Conservation (phyloP, 1,284 basidiomycete genomes). For the Cystobasidiaceae sp. region DNA sequence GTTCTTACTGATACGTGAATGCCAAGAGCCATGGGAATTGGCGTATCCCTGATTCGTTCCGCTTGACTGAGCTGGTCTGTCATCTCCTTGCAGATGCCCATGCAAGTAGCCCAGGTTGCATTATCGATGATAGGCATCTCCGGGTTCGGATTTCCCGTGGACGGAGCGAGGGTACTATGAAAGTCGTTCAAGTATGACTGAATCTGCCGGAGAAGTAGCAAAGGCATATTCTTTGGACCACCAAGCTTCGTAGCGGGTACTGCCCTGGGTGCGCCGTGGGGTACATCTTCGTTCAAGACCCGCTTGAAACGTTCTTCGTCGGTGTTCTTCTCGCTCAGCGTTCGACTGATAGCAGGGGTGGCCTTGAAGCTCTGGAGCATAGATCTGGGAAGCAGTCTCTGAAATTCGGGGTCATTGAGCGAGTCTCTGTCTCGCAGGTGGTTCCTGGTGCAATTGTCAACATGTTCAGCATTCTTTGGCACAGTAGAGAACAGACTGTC, state of each 20-base stretch:
- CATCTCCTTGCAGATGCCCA: slow-evolving; percentile 33
- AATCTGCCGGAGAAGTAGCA: slow-evolving; percentile 23
- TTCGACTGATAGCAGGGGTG: neutral
- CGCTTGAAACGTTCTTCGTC: slow-evolving; percentile 4
- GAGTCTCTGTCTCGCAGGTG: slow-evolving; percentile 28
- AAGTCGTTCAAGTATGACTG: slow-evolving; percentile 27
- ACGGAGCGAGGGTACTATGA: slow-evolving; percentile 14
- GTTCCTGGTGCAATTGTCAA: slow-evolving; percentile 13
- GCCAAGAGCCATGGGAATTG: slow-evolving; percentile 40
- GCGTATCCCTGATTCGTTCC: slow-evolving; percentile 41
- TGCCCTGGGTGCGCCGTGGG: neutral
- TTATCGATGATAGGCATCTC: slow-evolving; percentile 20
- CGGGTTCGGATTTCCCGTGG: slow-evolving; percentile 1
- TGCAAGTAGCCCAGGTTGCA: slow-evolving; percentile 32
- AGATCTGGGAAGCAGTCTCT: slow-evolving; percentile 1
- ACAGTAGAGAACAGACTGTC: neutral
- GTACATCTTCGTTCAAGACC: slow-evolving; percentile 13
- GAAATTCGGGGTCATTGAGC: slow-evolving; percentile 13
- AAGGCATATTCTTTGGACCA: slow-evolving; percentile 28
- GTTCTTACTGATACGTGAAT: slow-evolving; percentile 21
- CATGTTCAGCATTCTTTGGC: neutral
- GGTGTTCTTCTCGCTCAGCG: neutral
- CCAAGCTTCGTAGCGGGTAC: slow-evolving; percentile 18
- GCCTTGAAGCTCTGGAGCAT: slow-evolving; percentile 9
- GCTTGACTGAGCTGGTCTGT: slow-evolving; percentile 38